phyloP scores from a whole-genome alignment of 495 filamentous ascomycete genomes.

The Parathielavia appendiculata region DNA sequence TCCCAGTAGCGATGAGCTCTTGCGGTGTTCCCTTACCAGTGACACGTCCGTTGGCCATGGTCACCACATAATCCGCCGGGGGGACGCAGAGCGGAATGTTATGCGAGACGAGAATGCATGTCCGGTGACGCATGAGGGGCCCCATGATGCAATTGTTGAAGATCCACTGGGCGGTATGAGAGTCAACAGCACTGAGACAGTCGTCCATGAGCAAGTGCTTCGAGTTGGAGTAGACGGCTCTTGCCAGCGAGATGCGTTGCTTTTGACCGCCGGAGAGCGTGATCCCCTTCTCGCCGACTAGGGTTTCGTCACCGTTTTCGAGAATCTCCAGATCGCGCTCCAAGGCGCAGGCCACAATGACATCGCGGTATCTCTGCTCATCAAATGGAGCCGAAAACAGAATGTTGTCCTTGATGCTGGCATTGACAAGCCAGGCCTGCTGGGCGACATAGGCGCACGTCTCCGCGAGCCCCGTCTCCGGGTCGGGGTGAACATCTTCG shows the following conservation, averaged over 20 bases:
- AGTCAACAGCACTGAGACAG: constrained; percentile 96
- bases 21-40: constrained; percentile 67
- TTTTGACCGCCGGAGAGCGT: constrained; percentile 97
- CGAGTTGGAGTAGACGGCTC: constrained; percentile 89
- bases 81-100: constrained; percentile 83
- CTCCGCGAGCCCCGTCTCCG: constrained; percentile 81
- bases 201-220: constrained; percentile 89
- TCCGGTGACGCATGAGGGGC: constrained; percentile 79
- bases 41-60: constrained; percentile 82
- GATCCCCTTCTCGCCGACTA: constrained; percentile 97
- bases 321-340: constrained; percentile 90
- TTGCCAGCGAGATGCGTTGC: constrained; percentile 90
- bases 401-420: constrained; percentile 94
- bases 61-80: constrained; percentile 69
- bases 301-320: constrained; percentile 84
- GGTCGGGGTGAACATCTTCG: constrained; percentile 74
- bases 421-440: constrained; percentile 96
- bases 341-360: constrained; percentile 87
- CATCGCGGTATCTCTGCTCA: constrained; percentile 77
- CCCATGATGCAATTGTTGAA: constrained; percentile 89
- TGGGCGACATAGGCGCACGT: constrained; percentile 96
- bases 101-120: constrained; percentile 96
- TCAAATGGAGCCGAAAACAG: constrained; percentile 81
- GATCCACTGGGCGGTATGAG: constrained; percentile 97
- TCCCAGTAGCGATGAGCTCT: constrained; percentile 75